A percentile compares a stretch with the other conserved stretches of the same genome.
Evolutionary conservation across 768 basidiomycete species (phyloP).

Genomic region (Auriscalpium vulgare): DNA sequence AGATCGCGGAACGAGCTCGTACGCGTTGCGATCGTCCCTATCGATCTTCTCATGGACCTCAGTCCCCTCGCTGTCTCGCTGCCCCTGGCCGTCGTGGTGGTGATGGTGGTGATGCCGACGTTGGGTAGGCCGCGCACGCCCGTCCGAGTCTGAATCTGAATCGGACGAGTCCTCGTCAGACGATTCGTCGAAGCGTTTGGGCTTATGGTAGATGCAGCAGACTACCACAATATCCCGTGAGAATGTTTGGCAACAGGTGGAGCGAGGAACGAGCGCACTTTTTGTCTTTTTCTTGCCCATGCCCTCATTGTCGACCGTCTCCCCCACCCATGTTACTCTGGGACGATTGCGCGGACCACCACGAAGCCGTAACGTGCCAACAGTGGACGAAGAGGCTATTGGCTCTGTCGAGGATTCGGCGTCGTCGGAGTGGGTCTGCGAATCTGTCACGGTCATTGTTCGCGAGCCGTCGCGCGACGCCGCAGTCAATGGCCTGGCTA

Average conservation of each 20-base stretch:
- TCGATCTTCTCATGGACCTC: not conserved
- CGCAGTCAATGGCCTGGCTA: not conserved
- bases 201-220: constrained; percentile 92
- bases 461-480: not conserved
- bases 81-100: not conserved
- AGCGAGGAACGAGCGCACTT: constrained; percentile 45
- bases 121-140: constrained; percentile 2
- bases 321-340: constrained; percentile 76
- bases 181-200: constrained; percentile 73
- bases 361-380: constrained; percentile 54
- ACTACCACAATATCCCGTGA: constrained; percentile 39
- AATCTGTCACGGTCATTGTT: not conserved
- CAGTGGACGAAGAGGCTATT: not conserved
- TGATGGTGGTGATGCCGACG: constrained; percentile 1
- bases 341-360: constrained; percentile 36
- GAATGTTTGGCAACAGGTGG: not conserved
- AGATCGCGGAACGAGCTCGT: constrained; percentile 3
- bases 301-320: constrained; percentile 86
- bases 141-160: constrained; percentile 25
- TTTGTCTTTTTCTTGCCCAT: constrained; percentile 88
- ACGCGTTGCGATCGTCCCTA: constrained; percentile 4
- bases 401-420: not conserved
- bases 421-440: not conserved
- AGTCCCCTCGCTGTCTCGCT: not conserved
- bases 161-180: constrained; percentile 55